Conservation (phyloP, 2,329 filamentous ascomycete species). For the Beauveria asiatica region DNA sequence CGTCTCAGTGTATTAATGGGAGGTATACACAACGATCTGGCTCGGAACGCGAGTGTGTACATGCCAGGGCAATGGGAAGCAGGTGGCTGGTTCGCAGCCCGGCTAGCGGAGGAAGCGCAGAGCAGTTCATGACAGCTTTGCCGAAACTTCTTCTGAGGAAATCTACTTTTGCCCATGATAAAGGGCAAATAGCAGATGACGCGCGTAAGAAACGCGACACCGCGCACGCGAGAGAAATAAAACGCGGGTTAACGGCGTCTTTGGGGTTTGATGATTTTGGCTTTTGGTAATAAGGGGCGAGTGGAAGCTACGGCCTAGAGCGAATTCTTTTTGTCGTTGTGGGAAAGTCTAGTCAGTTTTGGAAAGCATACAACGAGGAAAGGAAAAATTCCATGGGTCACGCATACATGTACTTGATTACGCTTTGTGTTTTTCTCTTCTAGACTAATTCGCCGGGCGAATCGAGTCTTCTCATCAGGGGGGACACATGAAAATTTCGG, state of each 20-base stretch:
- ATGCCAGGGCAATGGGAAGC: slow-evolving; percentile 66
- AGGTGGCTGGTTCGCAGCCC: slow-evolving; percentile 68
- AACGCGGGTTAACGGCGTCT: not conserved
- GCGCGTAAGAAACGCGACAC: not conserved
- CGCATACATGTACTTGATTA: not conserved
- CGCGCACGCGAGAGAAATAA: not conserved
- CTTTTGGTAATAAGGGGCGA: too few species aligned
- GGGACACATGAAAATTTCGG: not conserved
- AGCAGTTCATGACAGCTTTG: not conserved
- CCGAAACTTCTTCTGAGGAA: not conserved
- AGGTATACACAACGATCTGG: slow-evolving; percentile 56
- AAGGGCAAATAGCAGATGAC: not conserved
- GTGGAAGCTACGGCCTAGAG: not conserved
- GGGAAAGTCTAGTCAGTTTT: not conserved
- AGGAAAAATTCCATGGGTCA: not conserved
- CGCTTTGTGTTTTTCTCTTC: not conserved
- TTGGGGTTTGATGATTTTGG: not conserved
- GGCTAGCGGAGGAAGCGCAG: not conserved
- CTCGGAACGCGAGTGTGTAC: slow-evolving; percentile 58
- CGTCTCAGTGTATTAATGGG: slow-evolving; percentile 59
- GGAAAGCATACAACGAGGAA: not conserved
- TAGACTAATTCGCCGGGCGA: not conserved
- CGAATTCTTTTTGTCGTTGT: not conserved
- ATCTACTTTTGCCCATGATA: not conserved
- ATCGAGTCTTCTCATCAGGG: not conserved